Percentiles rank a stretch among this genome's conserved stretches.
phyloP scores from a whole-genome alignment of 495 filamentous ascomycete genomes.

The Podospora didyma region DNA sequence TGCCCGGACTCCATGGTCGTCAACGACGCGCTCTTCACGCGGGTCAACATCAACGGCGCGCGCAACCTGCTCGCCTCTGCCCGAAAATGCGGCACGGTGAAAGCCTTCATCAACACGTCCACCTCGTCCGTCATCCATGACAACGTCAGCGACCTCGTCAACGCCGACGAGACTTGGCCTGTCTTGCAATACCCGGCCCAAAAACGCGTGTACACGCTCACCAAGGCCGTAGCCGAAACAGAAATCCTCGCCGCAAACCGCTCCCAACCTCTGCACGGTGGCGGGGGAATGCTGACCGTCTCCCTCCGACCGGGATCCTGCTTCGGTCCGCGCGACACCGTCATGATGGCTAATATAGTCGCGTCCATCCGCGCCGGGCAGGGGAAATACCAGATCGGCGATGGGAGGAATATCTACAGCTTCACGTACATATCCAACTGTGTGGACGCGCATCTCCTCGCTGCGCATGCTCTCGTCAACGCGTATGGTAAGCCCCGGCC shows the following conservation, averaged over 20 bases:
- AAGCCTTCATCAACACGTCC: slow-evolving; percentile 42
- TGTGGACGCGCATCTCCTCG: slow-evolving; percentile 60
- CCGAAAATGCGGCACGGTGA: slow-evolving; percentile 20
- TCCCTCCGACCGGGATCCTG: slow-evolving; percentile 17
- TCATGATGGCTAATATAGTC: slow-evolving; percentile 18
- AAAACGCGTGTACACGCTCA: slow-evolving; percentile 22
- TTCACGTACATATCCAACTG: slow-evolving; percentile 59
- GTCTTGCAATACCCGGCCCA: slow-evolving; percentile 20
- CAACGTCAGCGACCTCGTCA: slow-evolving; percentile 19
- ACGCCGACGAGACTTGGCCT: slow-evolving; percentile 26
- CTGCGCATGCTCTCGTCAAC: slow-evolving; percentile 54
- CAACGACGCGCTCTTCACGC: slow-evolving; percentile 13
- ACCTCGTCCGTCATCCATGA: slow-evolving; percentile 31
- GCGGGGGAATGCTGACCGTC: slow-evolving; percentile 17
- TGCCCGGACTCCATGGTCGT: slow-evolving; percentile 14
- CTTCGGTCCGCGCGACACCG: slow-evolving; percentile 25
- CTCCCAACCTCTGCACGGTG: slow-evolving; percentile 11
- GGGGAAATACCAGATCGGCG: slow-evolving; percentile 35
- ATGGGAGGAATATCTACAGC: slow-evolving; percentile 57
- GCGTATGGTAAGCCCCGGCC: slow-evolving; percentile 18
- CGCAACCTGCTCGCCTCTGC: slow-evolving; percentile 35
- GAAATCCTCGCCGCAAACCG: slow-evolving; percentile 27
- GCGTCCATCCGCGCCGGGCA: slow-evolving; percentile 9
- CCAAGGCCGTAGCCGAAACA: slow-evolving; percentile 30
- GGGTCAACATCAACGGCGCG: slow-evolving; percentile 44